Percentiles rank a stretch among this genome's conserved stretches.
These are phyloP conservation scores for Podaxis sp. DNA, from an alignment of 768 basidiomycete species.

Conservation along the genomic window DNA sequence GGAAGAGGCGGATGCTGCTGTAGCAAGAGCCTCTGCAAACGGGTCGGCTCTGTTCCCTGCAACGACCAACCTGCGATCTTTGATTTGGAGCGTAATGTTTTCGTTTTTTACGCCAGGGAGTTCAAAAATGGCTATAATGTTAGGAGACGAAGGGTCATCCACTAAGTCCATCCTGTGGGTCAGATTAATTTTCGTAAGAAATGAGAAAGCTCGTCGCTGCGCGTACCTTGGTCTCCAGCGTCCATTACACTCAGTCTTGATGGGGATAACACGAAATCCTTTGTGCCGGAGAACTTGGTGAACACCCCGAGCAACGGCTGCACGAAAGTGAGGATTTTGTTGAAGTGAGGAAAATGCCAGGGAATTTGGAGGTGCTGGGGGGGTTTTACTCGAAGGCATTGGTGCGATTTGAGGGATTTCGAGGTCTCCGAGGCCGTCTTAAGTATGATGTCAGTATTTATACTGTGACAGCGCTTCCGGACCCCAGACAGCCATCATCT, in stretches of 20 bases:
- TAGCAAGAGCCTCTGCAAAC: constrained; percentile 9
- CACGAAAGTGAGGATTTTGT: constrained; percentile 9
- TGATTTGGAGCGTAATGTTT: constrained; percentile 35
- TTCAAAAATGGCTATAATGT: constrained; percentile 39
- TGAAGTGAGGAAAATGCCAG: constrained; percentile 6
- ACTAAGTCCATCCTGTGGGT: constrained; percentile 41
- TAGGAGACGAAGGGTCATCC: constrained; percentile 35
- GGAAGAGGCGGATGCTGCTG: constrained; percentile 11
- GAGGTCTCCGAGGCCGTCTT: background rate
- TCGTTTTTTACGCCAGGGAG: constrained; percentile 42
- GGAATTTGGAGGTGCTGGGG: constrained; percentile 5
- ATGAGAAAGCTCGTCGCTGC: background rate
- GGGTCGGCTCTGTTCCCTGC: constrained; percentile 32
- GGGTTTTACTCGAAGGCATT: constrained; percentile 14
- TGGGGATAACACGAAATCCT: constrained; percentile 20
- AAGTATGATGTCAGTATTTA: constrained; percentile 6
- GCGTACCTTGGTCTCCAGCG: constrained; percentile 26
- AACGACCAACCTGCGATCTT: constrained; percentile 33
- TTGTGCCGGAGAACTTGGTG: constrained; percentile 23
- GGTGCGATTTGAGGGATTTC: background rate
- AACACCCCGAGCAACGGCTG: constrained; percentile 26
- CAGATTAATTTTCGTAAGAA: background rate
- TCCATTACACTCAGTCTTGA: constrained; percentile 16
- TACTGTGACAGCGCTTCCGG: background rate
- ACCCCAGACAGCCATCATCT: background rate